These are phyloP conservation scores for Cadophora gregata DNA, from an alignment of 2,329 filamentous ascomycete species.

Conservation along the genomic window DNA sequence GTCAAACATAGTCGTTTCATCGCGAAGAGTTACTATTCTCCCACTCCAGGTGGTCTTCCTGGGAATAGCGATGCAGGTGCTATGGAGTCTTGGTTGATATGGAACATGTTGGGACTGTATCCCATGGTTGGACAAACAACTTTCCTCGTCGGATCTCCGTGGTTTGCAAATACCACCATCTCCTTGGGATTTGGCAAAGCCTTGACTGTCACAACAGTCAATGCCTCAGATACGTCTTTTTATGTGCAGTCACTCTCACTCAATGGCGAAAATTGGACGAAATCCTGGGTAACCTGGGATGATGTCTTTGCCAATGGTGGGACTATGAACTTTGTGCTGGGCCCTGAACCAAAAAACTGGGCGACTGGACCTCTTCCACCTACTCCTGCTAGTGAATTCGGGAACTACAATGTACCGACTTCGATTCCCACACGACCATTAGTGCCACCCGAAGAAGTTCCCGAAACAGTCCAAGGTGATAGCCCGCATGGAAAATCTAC, in stretches of 20 bases:
- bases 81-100: slow-evolving; percentile 73
- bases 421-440: slow-evolving; percentile 5
- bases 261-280: slow-evolving; percentile 66
- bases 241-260: slow-evolving; percentile 71
- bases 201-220: slow-evolving; percentile 59
- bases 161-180: slow-evolving; percentile 64
- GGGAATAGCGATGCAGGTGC: slow-evolving; percentile 72
- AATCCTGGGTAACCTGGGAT: slow-evolving; percentile 66
- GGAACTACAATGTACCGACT: slow-evolving; percentile 10
- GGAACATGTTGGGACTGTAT: slow-evolving; percentile 72
- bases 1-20: slow-evolving; percentile 63
- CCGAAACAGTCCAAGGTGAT: neutral
- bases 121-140: slow-evolving; percentile 71
- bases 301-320: slow-evolving; percentile 70
- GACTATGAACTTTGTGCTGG: slow-evolving; percentile 67
- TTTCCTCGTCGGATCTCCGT: slow-evolving; percentile 68
- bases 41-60: slow-evolving; percentile 60
- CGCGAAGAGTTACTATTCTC: slow-evolving; percentile 64
- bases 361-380: slow-evolving; percentile 59
- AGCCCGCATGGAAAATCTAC: neutral
- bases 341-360: slow-evolving; percentile 59
- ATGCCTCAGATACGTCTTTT: slow-evolving; percentile 53
- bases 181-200: slow-evolving; percentile 48
- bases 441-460: neutral
- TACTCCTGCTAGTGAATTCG: slow-evolving; percentile 55